These are phyloP conservation scores for Clavulina sp. DNA, from an alignment of 768 basidiomycete species.

Conservation along the genomic window DNA sequence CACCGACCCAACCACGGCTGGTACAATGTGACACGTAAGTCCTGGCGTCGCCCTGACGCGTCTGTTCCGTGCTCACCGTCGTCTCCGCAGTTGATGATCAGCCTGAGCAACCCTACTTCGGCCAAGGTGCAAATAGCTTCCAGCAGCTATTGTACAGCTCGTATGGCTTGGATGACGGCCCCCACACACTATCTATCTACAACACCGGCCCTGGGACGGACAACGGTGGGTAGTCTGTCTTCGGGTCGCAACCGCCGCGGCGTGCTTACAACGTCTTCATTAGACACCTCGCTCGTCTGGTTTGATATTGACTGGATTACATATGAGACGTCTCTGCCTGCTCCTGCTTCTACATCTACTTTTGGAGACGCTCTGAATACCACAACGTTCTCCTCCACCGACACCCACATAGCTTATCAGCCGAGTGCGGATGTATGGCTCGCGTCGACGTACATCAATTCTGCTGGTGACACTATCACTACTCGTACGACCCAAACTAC, in stretches of 20 bases:
- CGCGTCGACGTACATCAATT: too few relatives aligned
- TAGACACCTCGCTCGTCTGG: neutral
- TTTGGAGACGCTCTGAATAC: too few relatives aligned
- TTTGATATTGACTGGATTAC: slow-evolving; percentile 1
- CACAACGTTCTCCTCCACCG: too few relatives aligned
- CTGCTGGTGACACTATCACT: too few relatives aligned
- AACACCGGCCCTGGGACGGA: neutral
- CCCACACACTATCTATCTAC: neutral
- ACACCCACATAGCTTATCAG: too few relatives aligned
- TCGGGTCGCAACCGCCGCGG: too few relatives aligned
- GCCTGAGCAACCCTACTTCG: neutral
- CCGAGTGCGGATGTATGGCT: too few relatives aligned
- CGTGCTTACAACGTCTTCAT: too few relatives aligned
- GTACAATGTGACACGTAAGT: neutral
- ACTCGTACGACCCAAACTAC: too few relatives aligned
- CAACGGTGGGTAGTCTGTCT: too few relatives aligned
- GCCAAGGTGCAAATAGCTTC: neutral
- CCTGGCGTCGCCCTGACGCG: neutral
- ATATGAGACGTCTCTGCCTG: too few relatives aligned
- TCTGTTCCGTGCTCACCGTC: neutral
- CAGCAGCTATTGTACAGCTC: neutral
- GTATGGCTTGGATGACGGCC: neutral
- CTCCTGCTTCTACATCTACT: too few relatives aligned
- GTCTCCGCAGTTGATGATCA: neutral
- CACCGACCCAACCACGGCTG: neutral